A percentile compares a stretch with the other conserved stretches of the same genome.
These are phyloP conservation scores for Boletus sp. DNA, from an alignment of 1,284 basidiomycete genomes.

Conservation along the genomic window DNA sequence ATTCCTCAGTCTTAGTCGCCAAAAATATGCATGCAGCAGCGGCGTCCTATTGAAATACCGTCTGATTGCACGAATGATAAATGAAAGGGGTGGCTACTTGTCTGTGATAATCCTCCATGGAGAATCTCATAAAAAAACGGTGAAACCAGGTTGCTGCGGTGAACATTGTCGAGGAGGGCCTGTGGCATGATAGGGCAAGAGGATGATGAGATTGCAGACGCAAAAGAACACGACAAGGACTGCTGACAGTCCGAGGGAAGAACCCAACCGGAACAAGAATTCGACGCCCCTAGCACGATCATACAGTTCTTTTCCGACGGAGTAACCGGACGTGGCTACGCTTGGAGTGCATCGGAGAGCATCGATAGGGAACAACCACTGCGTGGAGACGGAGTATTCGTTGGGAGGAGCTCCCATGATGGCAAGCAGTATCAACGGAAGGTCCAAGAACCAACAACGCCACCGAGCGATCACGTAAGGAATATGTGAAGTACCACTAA, in stretches of 20 bases:
- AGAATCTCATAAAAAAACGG: conserved; percentile 91
- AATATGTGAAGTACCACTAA: conserved; percentile 1
- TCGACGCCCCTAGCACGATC: conserved; percentile 77
- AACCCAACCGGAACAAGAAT: conserved; percentile 75
- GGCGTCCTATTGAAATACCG: conserved; percentile 58
- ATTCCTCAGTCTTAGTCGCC: conserved; percentile 90
- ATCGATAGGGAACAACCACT: conserved; percentile 71
- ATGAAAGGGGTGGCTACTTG: conserved; percentile 47
- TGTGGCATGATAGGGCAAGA: conserved; percentile 33
- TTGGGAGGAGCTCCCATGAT: conserved; percentile 25
- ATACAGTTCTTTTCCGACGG: conserved; percentile 65
- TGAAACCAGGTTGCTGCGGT: conserved; percentile 90
- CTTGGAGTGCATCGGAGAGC: conserved; percentile 59
- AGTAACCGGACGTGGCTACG: conserved; percentile 45
- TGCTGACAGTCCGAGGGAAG: conserved; percentile 69
- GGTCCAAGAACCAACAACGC: conserved; percentile 17
- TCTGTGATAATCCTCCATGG: conserved; percentile 81
- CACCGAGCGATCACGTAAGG: conserved; percentile 34
- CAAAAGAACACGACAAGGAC: conserved; percentile 10
- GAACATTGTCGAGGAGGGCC: conserved; percentile 75
- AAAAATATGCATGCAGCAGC: conserved; percentile 90
- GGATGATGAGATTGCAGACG: conserved; percentile 15
- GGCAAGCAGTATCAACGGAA: not conserved
- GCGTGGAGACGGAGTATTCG: conserved; percentile 38
- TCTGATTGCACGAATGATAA: conserved; percentile 10